Base-by-base conservation (phyloP, 2,329 filamentous ascomycete genomes). In the Monilinia fructigena region DNA sequence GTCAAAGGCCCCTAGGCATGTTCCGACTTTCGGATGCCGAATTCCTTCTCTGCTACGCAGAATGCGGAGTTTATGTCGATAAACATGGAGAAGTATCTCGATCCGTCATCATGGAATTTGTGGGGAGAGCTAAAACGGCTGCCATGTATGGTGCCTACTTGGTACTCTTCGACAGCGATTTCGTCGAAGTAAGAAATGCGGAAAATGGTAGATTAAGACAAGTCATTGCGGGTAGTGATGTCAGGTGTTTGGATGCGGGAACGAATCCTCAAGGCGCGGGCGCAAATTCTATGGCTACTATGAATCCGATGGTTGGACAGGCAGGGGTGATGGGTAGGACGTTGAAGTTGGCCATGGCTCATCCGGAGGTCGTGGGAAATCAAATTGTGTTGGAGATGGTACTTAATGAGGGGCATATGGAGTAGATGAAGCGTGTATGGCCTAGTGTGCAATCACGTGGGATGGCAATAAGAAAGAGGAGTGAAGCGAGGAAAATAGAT, bases 71-170 rank as follows among this genome's bases (percentile, higher is more conserved):
- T 11, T 99, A 98, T 75, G 91, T 98, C 75, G 96, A 99, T 81
- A 97, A 98, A 79, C 93, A 98, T 78, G 95, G 95, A 71, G 95
- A 99, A 69, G 92, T 99, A 38, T 94, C 89, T 50, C 90, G 96
- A 55, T 92, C 90, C 38, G 92, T 98, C 67, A 93, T 98, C 74
- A 97, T 99, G 93, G 93, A 98, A 76, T 99, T 98, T 77, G 95
- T 96, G n/a, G 95, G 95, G 71, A 94, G 86, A 77, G 95, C 95
- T 1, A 89, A 89, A 69, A 87, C 88, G 16, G 93, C 93, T 2
- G 95, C 93, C 69, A 89, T 98, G 80, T 96, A 92, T 73, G 93
- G 93, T 1, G 90, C 93, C 67, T 98, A 97, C 77, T 85, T 99
- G 5, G 82, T 99, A 10, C 86, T 99, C 5, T 97, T 98, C 80